Percentiles rank a stretch among this genome's conserved stretches.
Evolutionary conservation across 2,329 filamentous ascomycete species (phyloP).

Genomic region (Penicillium sp.): DNA sequence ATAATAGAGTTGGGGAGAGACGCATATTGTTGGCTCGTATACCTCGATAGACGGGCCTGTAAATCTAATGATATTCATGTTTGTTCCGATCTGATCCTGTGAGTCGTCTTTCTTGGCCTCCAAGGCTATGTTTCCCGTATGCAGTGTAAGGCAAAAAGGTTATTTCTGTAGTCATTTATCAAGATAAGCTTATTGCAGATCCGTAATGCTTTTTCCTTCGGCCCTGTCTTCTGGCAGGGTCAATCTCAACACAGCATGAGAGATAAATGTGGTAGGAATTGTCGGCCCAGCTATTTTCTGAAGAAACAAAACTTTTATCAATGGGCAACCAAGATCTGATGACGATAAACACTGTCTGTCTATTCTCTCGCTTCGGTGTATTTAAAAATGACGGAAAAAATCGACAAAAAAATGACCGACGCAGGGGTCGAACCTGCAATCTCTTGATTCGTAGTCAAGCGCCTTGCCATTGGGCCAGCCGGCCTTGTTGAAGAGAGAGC

Average conservation of each 20-base stretch:
- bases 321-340: background rate
- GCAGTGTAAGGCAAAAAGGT: background rate
- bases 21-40: background rate
- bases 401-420: conserved; percentile 33
- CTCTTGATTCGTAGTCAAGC: conserved; percentile 56
- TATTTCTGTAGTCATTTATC: background rate
- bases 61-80: background rate
- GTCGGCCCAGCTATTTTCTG: background rate
- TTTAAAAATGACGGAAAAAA: no score
- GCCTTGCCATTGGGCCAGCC: conserved; percentile 52
- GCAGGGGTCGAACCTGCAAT: conserved; percentile 51
- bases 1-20: conserved; percentile 14
- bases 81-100: background rate
- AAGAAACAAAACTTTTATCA: no score
- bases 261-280: no score
- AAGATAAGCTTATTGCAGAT: no score
- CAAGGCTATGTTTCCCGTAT: background rate
- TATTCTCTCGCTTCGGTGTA: no score
- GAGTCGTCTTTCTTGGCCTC: background rate
- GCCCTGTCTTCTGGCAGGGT: no score
- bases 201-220: no score
- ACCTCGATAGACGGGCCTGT: background rate
- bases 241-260: no score
- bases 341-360: no score
- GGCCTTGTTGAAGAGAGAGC: conserved; percentile 14